Base-by-base conservation (phyloP, 2,329 filamentous ascomycete species). In the Colletotrichum liriopes region DNA sequence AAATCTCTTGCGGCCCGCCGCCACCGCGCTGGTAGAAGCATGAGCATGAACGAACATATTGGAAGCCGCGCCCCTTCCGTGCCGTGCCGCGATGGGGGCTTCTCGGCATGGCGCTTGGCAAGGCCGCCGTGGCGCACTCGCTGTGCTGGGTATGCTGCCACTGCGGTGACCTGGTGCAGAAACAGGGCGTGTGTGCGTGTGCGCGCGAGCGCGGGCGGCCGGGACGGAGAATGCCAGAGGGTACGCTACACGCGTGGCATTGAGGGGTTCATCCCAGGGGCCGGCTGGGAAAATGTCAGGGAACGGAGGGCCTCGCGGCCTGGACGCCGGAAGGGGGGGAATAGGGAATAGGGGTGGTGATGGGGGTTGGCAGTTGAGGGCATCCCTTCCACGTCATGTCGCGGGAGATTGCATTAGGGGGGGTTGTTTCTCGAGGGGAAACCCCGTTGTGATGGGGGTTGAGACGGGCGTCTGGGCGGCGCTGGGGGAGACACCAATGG, bases 221-320 rank as follows among this genome's bases (percentile, higher is more conserved):
- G 29, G 29, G 4, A 56, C 35, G 58, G 55, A 43, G n/a, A 32
- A 14, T 2, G 56, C 56, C 16, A 47, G 43, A 47, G 56, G 39
- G 18, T 16, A 23, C 29, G 35, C 37, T 32, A 61, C 43, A 47
- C 58, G 41, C 5, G 58, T 23, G 37, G 32, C 18, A 32, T 9
- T 26, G n/a, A 41, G 61, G 29, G 67, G 67, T 65, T 59, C 67
- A 59, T 70, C 54, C 67, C 29, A 59, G 45, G 54, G 43, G 26
- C 9, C 18, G 32, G 35, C 35, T 58, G 54, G 35, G 16, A 32
- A 29, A 45, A 14, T n/a, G 41, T 45, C 26, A 32, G 26, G 58
- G 41, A 60, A 60, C 8, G 56, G 39, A 58, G 20, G 37, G 14
- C 49, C 26, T 37, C 18, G 52, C 18, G 52, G 23, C 20, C 14